Percentiles rank a stretch among this genome's conserved stretches.
Evolutionary conservation across 345 rosid genomes (phyloP).

Genomic region (Aethionema arabicum): DNA sequence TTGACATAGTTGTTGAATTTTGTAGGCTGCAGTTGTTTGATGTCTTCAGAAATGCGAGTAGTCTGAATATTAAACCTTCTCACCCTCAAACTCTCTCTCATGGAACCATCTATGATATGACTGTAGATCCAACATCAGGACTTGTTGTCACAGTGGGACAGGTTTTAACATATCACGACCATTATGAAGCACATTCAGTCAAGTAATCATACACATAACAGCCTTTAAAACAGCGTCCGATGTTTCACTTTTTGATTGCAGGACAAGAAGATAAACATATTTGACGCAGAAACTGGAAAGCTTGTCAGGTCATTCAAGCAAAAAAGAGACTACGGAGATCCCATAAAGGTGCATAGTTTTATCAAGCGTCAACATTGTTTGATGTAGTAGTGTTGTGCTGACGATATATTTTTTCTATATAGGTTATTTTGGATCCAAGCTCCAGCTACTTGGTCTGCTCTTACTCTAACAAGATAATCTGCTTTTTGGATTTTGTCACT

Average conservation of each 20-base stretch:
- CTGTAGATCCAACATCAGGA: conserved; percentile 58
- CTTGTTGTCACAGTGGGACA: conserved; percentile 77
- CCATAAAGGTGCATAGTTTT: conserved; percentile 57
- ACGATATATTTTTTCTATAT: conserved; percentile 36
- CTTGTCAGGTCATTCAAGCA: conserved; percentile 70
- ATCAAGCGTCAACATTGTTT: conserved; percentile 11
- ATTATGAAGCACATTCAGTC: conserved; percentile 11
- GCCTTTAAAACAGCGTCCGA: neutral
- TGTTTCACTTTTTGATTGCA: conserved; percentile 30
- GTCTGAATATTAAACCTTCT: conserved; percentile 48
- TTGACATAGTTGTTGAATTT: conserved; percentile 8
- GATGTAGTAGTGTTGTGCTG: conserved; percentile 29
- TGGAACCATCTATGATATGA: conserved; percentile 84
- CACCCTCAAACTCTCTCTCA: conserved; percentile 65
- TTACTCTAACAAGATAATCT: conserved; percentile 69
- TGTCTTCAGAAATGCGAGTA: conserved; percentile 40
- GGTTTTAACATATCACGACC: conserved; percentile 40
- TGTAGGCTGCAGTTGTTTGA: conserved; percentile 66
- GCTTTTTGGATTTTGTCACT: conserved; percentile 55
- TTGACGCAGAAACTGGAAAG: conserved; percentile 61
- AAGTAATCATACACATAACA: conserved; percentile 7
- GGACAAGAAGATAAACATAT: conserved; percentile 82
- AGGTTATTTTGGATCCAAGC: conserved; percentile 79
- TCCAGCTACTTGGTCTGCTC: conserved; percentile 69
- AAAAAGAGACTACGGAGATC: conserved; percentile 70